A percentile compares a stretch with the other conserved stretches of the same genome.
Evolutionary conservation across 805 yeast species (phyloP).

Genomic region (Ogataea nakhonphanomensis): DNA sequence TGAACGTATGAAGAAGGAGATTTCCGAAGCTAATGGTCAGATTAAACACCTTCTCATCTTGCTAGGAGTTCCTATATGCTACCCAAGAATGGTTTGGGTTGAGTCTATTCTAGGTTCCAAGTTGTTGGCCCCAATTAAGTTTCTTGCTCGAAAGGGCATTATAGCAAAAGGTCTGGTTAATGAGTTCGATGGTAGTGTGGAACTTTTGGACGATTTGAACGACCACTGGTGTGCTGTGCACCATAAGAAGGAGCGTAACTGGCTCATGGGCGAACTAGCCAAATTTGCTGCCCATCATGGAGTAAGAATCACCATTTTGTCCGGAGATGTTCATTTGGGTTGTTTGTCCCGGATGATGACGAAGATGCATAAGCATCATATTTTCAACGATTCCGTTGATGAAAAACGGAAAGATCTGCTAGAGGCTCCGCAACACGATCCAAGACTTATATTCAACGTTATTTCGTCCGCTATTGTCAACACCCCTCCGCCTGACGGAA

Average conservation of each 20-base stretch:
- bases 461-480: conserved; percentile 89
- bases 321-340: conserved; percentile 93
- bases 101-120: conserved; percentile 69
- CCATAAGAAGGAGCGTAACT: conserved; percentile 84
- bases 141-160: conserved; percentile 57
- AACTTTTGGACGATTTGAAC: conserved; percentile 85
- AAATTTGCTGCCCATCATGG: conserved; percentile 62
- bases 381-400: conserved; percentile 32
- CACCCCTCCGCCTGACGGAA: conserved; percentile 87
- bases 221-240: conserved; percentile 95
- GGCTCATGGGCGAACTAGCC: conserved; percentile 56
- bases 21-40: conserved; percentile 45
- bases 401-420: conserved; percentile 39
- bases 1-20: conserved; percentile 53
- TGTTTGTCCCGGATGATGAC: conserved; percentile 76
- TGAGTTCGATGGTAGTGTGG: conserved; percentile 89
- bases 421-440: conserved; percentile 61
- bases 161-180: conserved; percentile 73
- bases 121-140: conserved; percentile 60
- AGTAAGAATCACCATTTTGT: conserved; percentile 75
- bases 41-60: conserved; percentile 76
- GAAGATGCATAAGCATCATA: conserved; percentile 43
- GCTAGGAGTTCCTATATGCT: conserved; percentile 93
- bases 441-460: conserved; percentile 74
- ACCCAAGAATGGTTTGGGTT: conserved; percentile 90